phyloP scores from a whole-genome alignment of 306 rosid species.

The Oemleria cerasiformis region DNA sequence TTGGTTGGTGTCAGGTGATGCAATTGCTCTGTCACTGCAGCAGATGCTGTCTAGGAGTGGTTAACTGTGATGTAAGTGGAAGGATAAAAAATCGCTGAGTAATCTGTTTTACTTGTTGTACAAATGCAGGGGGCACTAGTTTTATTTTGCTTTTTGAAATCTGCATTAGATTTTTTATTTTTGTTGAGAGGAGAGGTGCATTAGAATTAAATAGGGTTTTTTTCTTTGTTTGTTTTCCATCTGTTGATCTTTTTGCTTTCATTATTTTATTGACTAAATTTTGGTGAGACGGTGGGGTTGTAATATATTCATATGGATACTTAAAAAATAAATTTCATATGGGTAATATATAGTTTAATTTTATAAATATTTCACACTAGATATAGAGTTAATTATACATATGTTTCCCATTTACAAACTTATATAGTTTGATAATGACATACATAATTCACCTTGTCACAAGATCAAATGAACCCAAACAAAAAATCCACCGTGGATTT shows the following conservation, averaged over 20 bases:
- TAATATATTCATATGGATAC: no score
- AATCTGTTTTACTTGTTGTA: not conserved
- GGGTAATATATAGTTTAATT: no score
- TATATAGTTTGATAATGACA: not conserved
- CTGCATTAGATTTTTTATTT: not conserved
- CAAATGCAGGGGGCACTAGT: not conserved
- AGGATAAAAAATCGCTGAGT: not conserved
- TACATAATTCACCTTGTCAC: not conserved
- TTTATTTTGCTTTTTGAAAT: not conserved
- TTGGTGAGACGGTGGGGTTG: no score
- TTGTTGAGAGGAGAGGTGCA: no score
- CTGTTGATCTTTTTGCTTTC: not conserved
- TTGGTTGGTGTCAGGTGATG: not conserved
- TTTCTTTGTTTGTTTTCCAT: not conserved
- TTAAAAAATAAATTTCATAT: no score
- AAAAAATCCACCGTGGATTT: no score
- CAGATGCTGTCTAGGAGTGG: conserved; percentile 1
- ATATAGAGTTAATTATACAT: no score
- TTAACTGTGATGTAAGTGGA: not conserved
- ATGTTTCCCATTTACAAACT: no score
- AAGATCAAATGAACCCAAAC: not conserved
- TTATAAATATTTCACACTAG: no score
- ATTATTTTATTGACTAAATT: not conserved
- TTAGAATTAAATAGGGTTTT: not conserved
- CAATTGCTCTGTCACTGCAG: conserved; percentile 2